Evolutionary conservation across 2,329 filamentous ascomycete species (phyloP).

Genomic region (Curvularia spicifera): DNA sequence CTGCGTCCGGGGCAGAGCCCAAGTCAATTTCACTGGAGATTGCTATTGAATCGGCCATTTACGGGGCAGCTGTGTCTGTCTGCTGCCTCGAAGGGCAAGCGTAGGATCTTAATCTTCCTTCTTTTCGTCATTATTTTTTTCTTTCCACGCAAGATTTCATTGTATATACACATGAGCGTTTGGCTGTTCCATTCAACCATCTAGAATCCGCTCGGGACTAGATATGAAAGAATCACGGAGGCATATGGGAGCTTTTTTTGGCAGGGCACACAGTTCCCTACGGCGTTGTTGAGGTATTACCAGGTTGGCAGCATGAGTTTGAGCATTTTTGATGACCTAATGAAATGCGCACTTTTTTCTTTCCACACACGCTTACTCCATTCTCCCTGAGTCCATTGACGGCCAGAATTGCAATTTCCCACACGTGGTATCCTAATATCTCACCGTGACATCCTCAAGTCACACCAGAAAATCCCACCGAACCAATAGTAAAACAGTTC

Average conservation of each 20-base stretch:
- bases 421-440: not conserved
- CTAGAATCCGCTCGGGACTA: slow-evolving; percentile 3
- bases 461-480: not conserved
- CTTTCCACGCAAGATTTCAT: slow-evolving; percentile 6
- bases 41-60: slow-evolving; percentile 75
- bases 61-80: slow-evolving; percentile 74
- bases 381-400: no score
- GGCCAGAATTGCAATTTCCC: not conserved
- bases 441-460: not conserved
- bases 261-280: not conserved
- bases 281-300: not conserved
- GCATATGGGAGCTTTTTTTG: slow-evolving; percentile 20
- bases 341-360: not conserved
- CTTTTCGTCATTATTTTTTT: slow-evolving; percentile 15
- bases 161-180: slow-evolving; percentile 17
- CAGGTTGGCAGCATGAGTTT: not conserved
- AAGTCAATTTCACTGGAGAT: slow-evolving; percentile 67
- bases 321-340: slow-evolving; percentile 8
- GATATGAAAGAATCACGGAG: slow-evolving; percentile 5
- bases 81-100: slow-evolving; percentile 46
- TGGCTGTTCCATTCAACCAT: slow-evolving; percentile 2
- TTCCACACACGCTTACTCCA: no score
- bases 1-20: slow-evolving; percentile 47
- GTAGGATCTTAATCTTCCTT: not conserved
- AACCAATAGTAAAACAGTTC: not conserved